Evolutionary conservation across 169 alveolate genomes (phyloP), one percentile per base, ranked within the genome.

Genomic region (Plasmodium billcollinsi): DNA sequence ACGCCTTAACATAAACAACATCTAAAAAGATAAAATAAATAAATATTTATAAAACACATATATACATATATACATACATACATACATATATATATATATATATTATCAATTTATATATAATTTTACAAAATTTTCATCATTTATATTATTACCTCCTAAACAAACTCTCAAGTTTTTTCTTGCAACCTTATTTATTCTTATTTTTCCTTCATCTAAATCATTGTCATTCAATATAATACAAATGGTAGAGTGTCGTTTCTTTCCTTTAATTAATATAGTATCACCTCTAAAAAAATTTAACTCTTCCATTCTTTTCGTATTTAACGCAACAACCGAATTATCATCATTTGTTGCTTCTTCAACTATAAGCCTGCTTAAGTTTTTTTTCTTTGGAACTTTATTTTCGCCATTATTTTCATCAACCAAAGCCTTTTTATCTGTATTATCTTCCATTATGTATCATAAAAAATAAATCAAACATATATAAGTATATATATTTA

Each of bases 331-430:
- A 39, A 98, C 99, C n/a, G 99, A 97, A 96, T 98, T 98, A 95
- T 99, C 99, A 89, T 99, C 99, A 92, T 98, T 98, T 74, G 96
- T 94, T n/a, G 99, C 99, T 80, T 99, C 99, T 90, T 98, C 99
- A 14, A 97, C 99, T 52, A 98, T 93, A 43, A 98, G 95, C 89
- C 99, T 71, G 63, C 93, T 91, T 12, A 93, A 88, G 70, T 94
- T 89, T 58, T 89, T 93, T 24, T 75, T 72, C 58, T 62, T 88
- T 56, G 88, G 18, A 29, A 83, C 67, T 29, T 71, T 71, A n/a
- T 59, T 49, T 20, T 83, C 74, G 15, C 52, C 66, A 47, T 54
- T 47, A 24, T 63, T 83, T 12, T 83, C 91, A 83, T 83, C 91
- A 24, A 65, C 63, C 54, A 67, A 39, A 21, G 91, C 66, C 33